Conservation (phyloP, 495 filamentous ascomycete genomes). For the Darksidea phi region DNA sequence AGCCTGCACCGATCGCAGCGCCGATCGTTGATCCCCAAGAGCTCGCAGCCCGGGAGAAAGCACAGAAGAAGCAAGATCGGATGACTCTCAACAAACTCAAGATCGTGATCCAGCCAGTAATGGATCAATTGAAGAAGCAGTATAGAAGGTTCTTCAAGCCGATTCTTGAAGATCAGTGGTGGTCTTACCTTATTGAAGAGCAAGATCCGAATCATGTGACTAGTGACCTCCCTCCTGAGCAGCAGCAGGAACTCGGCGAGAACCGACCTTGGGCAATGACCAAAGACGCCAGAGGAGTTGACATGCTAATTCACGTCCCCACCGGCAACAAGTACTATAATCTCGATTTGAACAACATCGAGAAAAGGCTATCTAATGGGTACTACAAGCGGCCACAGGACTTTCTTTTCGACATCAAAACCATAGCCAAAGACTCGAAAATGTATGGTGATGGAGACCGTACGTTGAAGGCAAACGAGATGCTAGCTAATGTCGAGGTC, state of each 20-base stretch:
- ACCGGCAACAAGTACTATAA: constrained; percentile 91
- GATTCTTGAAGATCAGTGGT: constrained; percentile 67
- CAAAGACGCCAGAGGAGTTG: constrained; percentile 70
- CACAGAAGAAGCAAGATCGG: constrained; percentile 75
- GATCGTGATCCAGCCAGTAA: constrained; percentile 81
- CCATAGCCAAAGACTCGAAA: constrained; percentile 78
- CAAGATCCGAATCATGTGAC: constrained; percentile 75
- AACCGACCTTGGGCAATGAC: constrained; percentile 72
- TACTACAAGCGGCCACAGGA: constrained; percentile 88
- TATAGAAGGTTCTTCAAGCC: constrained; percentile 82
- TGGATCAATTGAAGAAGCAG: constrained; percentile 86
- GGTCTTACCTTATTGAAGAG: constrained; percentile 79
- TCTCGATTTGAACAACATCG: constrained; percentile 86
- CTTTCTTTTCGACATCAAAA: constrained; percentile 81
- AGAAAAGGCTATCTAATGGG: constrained; percentile 90
- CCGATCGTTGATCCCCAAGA: constrained; percentile 47
- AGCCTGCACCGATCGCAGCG: constrained; percentile 68
- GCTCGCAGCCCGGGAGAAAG: constrained; percentile 64
- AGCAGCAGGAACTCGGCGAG: constrained; percentile 50
- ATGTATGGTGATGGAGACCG: constrained; percentile 70
- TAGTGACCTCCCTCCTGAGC: constrained; percentile 66
- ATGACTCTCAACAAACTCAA: constrained; percentile 81
- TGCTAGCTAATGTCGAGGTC: constrained; percentile 86
- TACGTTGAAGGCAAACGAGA: constrained; percentile 80
- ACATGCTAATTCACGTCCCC: constrained; percentile 64